Base-by-base conservation (phyloP, 176 grass and related monocot genomes). In the Triticum dicoccoides region DNA sequence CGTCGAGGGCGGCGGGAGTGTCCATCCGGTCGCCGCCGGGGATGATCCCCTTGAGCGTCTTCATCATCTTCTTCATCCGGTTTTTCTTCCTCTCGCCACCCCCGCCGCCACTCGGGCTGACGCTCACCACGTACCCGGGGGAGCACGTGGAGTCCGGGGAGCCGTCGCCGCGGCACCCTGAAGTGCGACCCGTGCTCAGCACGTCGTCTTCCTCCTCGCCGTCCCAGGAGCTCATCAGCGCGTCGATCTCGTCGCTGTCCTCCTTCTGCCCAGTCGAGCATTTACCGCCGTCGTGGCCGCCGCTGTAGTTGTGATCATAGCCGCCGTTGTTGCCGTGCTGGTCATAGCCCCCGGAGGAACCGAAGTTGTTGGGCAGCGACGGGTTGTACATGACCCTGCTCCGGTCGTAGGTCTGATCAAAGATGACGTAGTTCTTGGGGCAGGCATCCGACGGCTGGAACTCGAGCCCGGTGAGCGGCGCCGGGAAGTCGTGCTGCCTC, bases 391-490 rank as follows among this genome's bases (percentile, higher is more conserved):
- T 95, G 82, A 98, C 90, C 75, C 90, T 52, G 89, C 90, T 98
- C 76, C 82, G 86, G 88, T 83, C 83, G 69, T 73, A 90, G 4
- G 90, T 98, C 86, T 98, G 96, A 85, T 98, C 93, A 65, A 95
- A 98, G 84, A 98, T 98, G 81, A 98, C 90, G 41, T 94, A 98
- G 86, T 98, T 95, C 91, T 86, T 91, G 32, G 96, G 96, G 86
- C 91, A 98, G n/a, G 88, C 91, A 29, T 95, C 96, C 32, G 93
- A 89, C 32, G 93, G 86, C 86, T 98, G 93, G 90, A 98, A 92
- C 90, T 98, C 93, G 3, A 98, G 86, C 83, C 87, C 86, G 61
- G 90, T 94, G 21, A 92, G 65, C 11, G 91, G 96, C 86, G 81
- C 89, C 11, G 93, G 89, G 72, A 89, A 89, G 15, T 95, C 96